phyloP scores from a whole-genome alignment of 202 grass and related monocot genomes.

The Digitaria exilis region DNA sequence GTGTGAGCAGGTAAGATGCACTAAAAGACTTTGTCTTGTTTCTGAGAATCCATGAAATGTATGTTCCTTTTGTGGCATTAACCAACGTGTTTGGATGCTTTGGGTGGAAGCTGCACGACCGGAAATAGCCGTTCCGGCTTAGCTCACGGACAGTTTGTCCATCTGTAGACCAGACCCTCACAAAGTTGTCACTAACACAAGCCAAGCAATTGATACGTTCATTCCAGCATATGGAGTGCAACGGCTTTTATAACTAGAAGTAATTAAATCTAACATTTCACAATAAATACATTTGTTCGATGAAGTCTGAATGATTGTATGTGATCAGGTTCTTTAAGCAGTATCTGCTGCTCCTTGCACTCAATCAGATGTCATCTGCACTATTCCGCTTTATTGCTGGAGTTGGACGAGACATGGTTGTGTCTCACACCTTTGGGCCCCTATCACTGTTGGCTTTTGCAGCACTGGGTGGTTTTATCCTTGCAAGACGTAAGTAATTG shows the following conservation, averaged over 20 bases:
- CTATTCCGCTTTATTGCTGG: slow-evolving; percentile 85
- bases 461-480: slow-evolving; percentile 79
- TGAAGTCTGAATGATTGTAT: slow-evolving; percentile 33
- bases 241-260: neutral
- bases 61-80: neutral
- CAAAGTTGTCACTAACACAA: slow-evolving; percentile 53
- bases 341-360: slow-evolving; percentile 71
- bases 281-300: too few relatives aligned
- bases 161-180: slow-evolving; percentile 46
- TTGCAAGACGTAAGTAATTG: slow-evolving; percentile 74
- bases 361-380: slow-evolving; percentile 90
- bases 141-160: slow-evolving; percentile 47
- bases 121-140: slow-evolving; percentile 35
- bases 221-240: slow-evolving; percentile 53
- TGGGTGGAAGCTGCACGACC: slow-evolving; percentile 30
- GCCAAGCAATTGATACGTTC: slow-evolving; percentile 43
- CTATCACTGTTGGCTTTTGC: slow-evolving; percentile 63
- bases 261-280: slow-evolving; percentile 18
- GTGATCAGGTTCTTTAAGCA: slow-evolving; percentile 88
- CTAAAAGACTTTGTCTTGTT: slow-evolving; percentile 1
- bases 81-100: slow-evolving; percentile 29
- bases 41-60: neutral
- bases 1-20: slow-evolving; percentile 63
- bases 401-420: slow-evolving; percentile 80
- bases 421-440: slow-evolving; percentile 89